Conservation (phyloP, 2,329 filamentous ascomycete genomes). For the Sclerotinia spermophila region DNA sequence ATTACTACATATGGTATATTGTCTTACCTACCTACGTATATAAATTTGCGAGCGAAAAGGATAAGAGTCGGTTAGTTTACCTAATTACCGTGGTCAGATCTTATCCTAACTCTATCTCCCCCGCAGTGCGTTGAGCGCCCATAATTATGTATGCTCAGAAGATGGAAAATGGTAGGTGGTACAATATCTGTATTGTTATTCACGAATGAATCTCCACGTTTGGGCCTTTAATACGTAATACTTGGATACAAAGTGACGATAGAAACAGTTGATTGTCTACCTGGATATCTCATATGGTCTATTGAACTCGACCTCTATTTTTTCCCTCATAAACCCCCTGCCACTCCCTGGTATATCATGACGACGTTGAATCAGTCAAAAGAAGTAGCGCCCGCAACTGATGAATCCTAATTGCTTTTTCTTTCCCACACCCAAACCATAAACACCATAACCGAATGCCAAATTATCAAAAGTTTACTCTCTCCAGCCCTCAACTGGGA, state of each 20-base stretch:
- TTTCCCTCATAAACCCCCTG: constrained; percentile 11
- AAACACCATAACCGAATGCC: constrained; percentile 24
- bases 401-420: constrained; percentile 21
- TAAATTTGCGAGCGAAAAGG: no score
- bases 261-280: constrained; percentile 13
- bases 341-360: constrained; percentile 22
- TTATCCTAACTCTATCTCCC: background rate
- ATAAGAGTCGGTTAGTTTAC: no score
- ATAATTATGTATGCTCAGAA: background rate
- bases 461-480: constrained; percentile 25
- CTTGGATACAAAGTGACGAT: background rate
- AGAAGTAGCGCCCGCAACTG: constrained; percentile 22
- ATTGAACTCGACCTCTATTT: constrained; percentile 16
- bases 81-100: background rate
- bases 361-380: constrained; percentile 34
- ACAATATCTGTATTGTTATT: no score
- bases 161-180: background rate
- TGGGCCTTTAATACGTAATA: background rate
- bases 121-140: background rate
- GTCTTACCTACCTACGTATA: background rate
- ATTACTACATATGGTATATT: background rate
- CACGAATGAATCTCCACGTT: background rate
- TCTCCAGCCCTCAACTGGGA: constrained; percentile 76
- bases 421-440: constrained; percentile 19
- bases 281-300: constrained; percentile 12